Base-by-base conservation (phyloP, 1,284 basidiomycete genomes). In the Coniophora puteana region DNA sequence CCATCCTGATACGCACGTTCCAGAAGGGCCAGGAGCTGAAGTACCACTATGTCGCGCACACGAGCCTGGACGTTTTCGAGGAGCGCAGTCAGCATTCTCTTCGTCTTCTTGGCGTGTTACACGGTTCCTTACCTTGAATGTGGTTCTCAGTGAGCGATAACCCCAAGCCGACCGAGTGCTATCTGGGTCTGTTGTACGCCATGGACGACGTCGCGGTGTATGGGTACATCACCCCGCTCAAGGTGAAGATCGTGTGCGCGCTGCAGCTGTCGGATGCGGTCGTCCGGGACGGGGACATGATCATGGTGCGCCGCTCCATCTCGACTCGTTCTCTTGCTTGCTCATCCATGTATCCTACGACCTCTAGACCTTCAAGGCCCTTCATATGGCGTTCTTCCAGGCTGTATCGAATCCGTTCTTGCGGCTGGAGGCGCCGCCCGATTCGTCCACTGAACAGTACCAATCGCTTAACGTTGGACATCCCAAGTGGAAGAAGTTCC, bases 201-300 rank as follows among this genome's bases (percentile, higher is more conserved):
- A 81, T 90, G 71, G 88, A 90, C 59, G 87, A 89, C 51, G 77
- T 86, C 29, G 85, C 84, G 2, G 85, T 88, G 7, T 89, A 90
- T 58, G 88, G 87, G 14, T 90, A 88, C 61, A 76, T 90, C 41
- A 89, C 88, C 8, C 85, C 88, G 5, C 65, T 86, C 51, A 87
- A 82, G 56, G 74, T 89, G 51, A 89, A 89, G 66, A 89, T 90
- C 54, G 73, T 90, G 46, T 59, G 89, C 36, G 82, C 83, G 2
- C 61, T 90, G 38, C 78, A 84, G 14, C 61, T 89, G 49, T 78
- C 84, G n/a, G 87, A 90, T 55, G 69, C 81, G 12, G 74, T 89
- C 13, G 78, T 89, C n/a, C 74, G 78, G 23, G 88, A 90, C 54
- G 68, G 71, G 17, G 88, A 90, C 50, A 70, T 90, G 36, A 72